Evolutionary conservation across 2,329 filamentous ascomycete genomes (phyloP).

Genomic region (Neopestalotiopsis clavispora): DNA sequence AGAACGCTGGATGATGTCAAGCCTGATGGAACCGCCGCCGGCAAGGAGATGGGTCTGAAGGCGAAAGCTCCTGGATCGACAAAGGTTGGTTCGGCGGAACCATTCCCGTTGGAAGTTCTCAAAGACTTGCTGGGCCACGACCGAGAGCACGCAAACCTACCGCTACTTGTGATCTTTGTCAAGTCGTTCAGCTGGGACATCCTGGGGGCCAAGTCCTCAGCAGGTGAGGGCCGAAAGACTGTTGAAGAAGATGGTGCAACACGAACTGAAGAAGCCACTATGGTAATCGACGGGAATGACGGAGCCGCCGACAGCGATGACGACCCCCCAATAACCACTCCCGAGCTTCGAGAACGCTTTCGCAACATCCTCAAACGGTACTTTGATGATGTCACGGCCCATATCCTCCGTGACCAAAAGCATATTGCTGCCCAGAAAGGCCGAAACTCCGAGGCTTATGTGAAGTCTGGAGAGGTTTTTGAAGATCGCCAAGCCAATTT

Average conservation of each 20-base stretch:
- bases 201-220: slow-evolving; percentile 75
- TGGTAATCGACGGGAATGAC: slow-evolving; percentile 58
- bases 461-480: slow-evolving; percentile 97
- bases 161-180: slow-evolving; percentile 91
- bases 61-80: slow-evolving; percentile 58
- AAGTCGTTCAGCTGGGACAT: slow-evolving; percentile 98
- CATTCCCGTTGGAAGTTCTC: slow-evolving; percentile 95
- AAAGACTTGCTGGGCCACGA: slow-evolving; percentile 96
- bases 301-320: slow-evolving; percentile 49
- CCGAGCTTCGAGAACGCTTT: slow-evolving; percentile 85
- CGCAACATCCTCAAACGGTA: slow-evolving; percentile 84
- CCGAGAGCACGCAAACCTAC: slow-evolving; percentile 87
- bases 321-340: slow-evolving; percentile 75
- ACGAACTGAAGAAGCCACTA: slow-evolving; percentile 51
- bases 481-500: slow-evolving; percentile 96
- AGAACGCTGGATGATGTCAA: slow-evolving; percentile 75
- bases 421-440: slow-evolving; percentile 84
- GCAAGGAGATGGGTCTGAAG: slow-evolving; percentile 68
- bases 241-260: slow-evolving; percentile 81
- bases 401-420: slow-evolving; percentile 91
- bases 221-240: slow-evolving; percentile 79
- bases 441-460: slow-evolving; percentile 96
- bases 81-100: slow-evolving; percentile 75
- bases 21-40: slow-evolving; percentile 68
- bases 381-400: slow-evolving; percentile 89